These are phyloP conservation scores for Elsinoe fawcettii DNA, from an alignment of 2,329 filamentous ascomycete species.

Conservation along the genomic window DNA sequence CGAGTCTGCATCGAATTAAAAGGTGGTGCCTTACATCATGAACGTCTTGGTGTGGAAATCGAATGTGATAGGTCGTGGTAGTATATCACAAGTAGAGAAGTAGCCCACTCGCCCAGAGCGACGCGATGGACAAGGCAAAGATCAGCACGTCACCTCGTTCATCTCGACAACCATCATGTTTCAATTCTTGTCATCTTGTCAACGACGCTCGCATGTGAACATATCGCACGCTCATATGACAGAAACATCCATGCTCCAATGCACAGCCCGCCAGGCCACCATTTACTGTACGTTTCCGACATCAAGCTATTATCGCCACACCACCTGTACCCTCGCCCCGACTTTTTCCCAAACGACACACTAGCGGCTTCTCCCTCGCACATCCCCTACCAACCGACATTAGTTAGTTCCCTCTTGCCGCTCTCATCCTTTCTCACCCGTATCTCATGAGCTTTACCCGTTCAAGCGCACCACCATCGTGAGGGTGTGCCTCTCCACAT, in stretches of 20 bases:
- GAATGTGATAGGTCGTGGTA: neutral
- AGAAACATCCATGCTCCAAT: neutral
- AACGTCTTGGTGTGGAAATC: neutral
- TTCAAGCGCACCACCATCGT: neutral
- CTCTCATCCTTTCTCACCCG: neutral
- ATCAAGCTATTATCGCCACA: neutral
- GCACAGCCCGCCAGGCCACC: neutral
- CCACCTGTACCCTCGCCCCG: neutral
- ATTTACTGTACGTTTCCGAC: neutral
- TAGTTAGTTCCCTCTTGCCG: neutral
- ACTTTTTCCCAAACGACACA: neutral
- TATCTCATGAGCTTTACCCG: neutral
- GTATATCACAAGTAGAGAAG: neutral
- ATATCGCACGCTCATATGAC: neutral
- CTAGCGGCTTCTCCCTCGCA: constrained; percentile 1
- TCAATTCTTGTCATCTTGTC: neutral
- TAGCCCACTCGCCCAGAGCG: neutral
- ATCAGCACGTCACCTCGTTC: neutral
- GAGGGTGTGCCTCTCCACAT: neutral
- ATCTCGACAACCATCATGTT: neutral
- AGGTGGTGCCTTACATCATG: constrained; percentile 5
- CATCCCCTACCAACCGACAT: neutral
- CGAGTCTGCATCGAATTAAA: neutral
- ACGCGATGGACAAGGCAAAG: neutral
- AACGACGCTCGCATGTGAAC: neutral